Conservation (phyloP, 257 asterid genomes). For the Lycium barbarum region DNA sequence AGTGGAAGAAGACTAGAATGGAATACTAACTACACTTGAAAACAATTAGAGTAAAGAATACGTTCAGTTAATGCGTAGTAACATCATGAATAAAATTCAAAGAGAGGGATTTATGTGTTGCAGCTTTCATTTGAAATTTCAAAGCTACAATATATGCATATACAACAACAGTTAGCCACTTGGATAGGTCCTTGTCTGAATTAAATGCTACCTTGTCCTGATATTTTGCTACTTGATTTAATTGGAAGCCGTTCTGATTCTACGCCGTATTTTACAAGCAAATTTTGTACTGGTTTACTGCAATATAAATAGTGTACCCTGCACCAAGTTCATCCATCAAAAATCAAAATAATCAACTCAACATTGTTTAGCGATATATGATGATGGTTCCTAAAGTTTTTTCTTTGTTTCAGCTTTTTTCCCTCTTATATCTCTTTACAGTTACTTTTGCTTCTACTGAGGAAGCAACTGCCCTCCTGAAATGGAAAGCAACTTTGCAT, state of each 20-base stretch:
- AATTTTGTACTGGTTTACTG: not conserved
- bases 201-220: too few species aligned
- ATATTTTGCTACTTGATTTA: too few species aligned
- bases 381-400: not conserved
- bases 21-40: too few species aligned
- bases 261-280: not conserved
- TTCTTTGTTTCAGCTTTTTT: not conserved
- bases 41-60: not conserved
- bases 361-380: too few species aligned
- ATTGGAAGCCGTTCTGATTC: too few species aligned
- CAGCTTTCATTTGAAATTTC: too few species aligned
- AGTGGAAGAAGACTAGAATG: too few species aligned
- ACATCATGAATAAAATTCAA: not conserved
- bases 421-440: not conserved
- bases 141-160: too few species aligned
- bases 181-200: too few species aligned
- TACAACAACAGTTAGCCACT: too few species aligned
- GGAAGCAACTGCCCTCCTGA: slow-evolving; percentile 37
- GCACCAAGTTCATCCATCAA: not conserved
- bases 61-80: not conserved
- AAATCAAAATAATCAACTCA: not conserved
- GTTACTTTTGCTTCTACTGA: not conserved
- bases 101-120: not conserved
- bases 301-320: not conserved
- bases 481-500: slow-evolving; percentile 31